Evolutionary conservation across 1,284 basidiomycete species (phyloP).

Genomic region (Ganoderma multipileum): DNA sequence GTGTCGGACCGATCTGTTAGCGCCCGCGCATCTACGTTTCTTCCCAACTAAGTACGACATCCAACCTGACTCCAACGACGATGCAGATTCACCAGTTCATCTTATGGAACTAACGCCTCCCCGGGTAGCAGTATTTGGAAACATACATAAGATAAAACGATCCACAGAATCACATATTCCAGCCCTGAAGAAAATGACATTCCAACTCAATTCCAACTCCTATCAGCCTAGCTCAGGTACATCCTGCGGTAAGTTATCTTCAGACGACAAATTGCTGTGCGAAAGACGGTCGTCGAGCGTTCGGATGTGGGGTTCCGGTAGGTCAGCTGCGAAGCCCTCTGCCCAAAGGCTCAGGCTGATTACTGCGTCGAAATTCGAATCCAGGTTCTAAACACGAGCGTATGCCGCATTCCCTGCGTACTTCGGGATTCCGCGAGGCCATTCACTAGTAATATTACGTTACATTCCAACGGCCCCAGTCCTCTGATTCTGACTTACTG

Average conservation of each 20-base stretch:
- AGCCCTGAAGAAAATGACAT: not conserved
- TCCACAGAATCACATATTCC: not conserved
- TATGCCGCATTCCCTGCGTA: not conserved
- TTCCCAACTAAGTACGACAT: too few relatives aligned
- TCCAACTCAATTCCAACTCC: not conserved
- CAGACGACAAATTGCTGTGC: not conserved
- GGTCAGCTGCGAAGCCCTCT: constrained; percentile 15
- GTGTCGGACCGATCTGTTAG: not conserved
- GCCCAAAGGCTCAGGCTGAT: not conserved
- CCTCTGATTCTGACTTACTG: not conserved
- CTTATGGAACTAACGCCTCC: not conserved
- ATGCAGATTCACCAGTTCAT: not conserved
- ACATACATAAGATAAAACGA: too few relatives aligned
- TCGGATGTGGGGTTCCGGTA: constrained; percentile 10
- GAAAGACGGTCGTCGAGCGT: not conserved
- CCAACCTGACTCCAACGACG: not conserved
- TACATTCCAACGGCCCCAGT: not conserved
- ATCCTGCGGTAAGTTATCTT: not conserved
- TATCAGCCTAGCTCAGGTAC: not conserved
- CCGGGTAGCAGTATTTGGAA: not conserved
- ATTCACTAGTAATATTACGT: not conserved
- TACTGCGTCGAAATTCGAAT: not conserved
- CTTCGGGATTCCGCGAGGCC: not conserved
- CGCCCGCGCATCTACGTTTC: too few relatives aligned
- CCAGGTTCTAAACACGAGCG: constrained; percentile 4